phyloP scores from a whole-genome alignment of 2,329 filamentous ascomycete genomes.

The Beauveria brongniartii region DNA sequence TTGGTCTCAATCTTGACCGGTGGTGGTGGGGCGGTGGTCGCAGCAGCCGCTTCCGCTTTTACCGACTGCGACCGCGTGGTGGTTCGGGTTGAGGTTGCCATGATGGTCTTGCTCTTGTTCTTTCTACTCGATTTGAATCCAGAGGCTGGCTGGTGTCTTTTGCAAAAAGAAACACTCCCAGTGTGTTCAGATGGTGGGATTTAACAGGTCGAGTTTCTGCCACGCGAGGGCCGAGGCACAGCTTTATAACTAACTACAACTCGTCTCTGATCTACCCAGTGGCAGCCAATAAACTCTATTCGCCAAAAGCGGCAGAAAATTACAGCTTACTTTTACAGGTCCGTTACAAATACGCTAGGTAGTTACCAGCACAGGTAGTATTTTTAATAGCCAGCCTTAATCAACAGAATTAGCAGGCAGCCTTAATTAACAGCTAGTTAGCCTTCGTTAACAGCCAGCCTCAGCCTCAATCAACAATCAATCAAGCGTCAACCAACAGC shows the following conservation, averaged over 20 bases:
- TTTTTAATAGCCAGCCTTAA: too few species aligned
- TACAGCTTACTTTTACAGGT: too few species aligned
- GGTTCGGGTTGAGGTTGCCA: neutral
- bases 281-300: neutral
- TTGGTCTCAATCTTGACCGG: constrained; percentile 4
- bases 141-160: neutral
- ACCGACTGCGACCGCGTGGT: neutral
- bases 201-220: neutral
- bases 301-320: too few species aligned
- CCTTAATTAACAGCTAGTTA: too few species aligned
- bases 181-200: too few species aligned
- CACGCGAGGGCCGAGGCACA: neutral
- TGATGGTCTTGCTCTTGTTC: neutral
- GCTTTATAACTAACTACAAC: neutral
- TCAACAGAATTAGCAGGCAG: too few species aligned
- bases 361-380: too few species aligned
- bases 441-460: too few species aligned
- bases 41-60: neutral
- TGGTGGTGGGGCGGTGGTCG: neutral
- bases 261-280: neutral
- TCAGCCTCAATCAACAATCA: too few species aligned
- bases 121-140: neutral
- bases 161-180: neutral
- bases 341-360: too few species aligned
- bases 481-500: too few species aligned